Percentiles rank a stretch among this genome's conserved stretches.
Evolutionary conservation across 768 basidiomycete species (phyloP).

Genomic region (Peribolospora kevripleyi): DNA sequence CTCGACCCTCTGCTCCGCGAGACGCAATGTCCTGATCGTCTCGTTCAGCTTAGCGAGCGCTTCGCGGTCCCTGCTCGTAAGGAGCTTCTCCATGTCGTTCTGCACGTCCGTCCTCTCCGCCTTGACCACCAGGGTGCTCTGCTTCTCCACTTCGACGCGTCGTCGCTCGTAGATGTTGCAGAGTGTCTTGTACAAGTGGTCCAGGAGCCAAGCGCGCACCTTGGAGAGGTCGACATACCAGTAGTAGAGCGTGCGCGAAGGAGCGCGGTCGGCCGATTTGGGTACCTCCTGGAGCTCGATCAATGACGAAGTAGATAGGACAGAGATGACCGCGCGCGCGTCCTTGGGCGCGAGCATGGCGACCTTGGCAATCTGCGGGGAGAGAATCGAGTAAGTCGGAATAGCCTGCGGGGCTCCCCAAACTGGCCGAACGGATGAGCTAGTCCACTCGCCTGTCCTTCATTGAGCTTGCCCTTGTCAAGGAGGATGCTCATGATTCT

Average conservation of each 20-base stretch:
- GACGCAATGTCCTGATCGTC: slow-evolving; percentile 45
- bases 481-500: slow-evolving; percentile 54
- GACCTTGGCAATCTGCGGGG: slow-evolving; percentile 54
- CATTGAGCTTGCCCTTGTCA: slow-evolving; percentile 73
- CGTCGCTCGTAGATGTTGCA: slow-evolving; percentile 59
- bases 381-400: not conserved
- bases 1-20: slow-evolving; percentile 66
- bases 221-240: slow-evolving; percentile 81
- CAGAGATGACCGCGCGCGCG: slow-evolving; percentile 52
- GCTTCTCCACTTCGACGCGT: slow-evolving; percentile 43
- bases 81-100: slow-evolving; percentile 41
- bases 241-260: slow-evolving; percentile 66
- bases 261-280: slow-evolving; percentile 68
- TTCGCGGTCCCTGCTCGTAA: slow-evolving; percentile 54
- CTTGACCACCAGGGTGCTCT: slow-evolving; percentile 49
- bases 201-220: slow-evolving; percentile 51
- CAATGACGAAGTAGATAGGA: slow-evolving; percentile 52
- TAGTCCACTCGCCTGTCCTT: slow-evolving; percentile 47
- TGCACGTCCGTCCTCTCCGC: slow-evolving; percentile 52
- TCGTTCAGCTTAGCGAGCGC: slow-evolving; percentile 46
- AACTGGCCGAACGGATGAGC: not conserved
- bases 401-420: no score
- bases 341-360: slow-evolving; percentile 82
- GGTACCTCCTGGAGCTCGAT: slow-evolving; percentile 85
- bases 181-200: slow-evolving; percentile 64